A percentile compares a stretch with the other conserved stretches of the same genome.
Evolutionary conservation across 306 rosid species (phyloP).

Genomic region (Quercus alba): DNA sequence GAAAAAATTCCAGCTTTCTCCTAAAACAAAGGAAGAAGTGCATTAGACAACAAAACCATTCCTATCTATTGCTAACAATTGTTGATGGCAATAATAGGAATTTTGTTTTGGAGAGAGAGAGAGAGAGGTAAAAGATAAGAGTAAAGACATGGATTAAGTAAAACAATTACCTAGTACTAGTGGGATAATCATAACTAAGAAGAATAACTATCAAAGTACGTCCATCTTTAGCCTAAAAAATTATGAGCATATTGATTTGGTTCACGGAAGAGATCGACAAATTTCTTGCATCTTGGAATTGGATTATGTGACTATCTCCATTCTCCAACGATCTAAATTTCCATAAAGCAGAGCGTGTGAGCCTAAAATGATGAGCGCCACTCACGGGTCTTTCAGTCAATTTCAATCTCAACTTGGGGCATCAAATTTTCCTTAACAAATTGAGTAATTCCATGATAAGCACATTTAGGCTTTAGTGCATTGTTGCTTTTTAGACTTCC

Average conservation of each 20-base stretch:
- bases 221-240: not conserved
- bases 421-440: not conserved
- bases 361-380: conserved; percentile 1
- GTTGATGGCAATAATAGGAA: too few relatives aligned
- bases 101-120: too few relatives aligned
- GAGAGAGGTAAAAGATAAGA: too few relatives aligned
- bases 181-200: not conserved
- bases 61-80: too few relatives aligned
- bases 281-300: not conserved
- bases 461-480: not conserved
- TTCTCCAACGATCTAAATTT: not conserved
- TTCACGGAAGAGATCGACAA: not conserved
- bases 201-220: not conserved
- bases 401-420: conserved; percentile 20
- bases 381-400: conserved; percentile 30
- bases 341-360: not conserved
- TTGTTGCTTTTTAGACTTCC: not conserved
- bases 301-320: not conserved
- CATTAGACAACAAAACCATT: too few relatives aligned
- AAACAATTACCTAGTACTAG: not conserved
- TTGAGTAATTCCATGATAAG: conserved; percentile 27
- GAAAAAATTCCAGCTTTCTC: not conserved
- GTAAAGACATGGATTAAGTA: too few relatives aligned
- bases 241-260: not conserved
- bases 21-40: not conserved